A percentile compares a stretch with the other conserved stretches of the same genome.
Evolutionary conservation across 495 filamentous ascomycete genomes (phyloP).

Genomic region (Aspergillus asperescens): DNA sequence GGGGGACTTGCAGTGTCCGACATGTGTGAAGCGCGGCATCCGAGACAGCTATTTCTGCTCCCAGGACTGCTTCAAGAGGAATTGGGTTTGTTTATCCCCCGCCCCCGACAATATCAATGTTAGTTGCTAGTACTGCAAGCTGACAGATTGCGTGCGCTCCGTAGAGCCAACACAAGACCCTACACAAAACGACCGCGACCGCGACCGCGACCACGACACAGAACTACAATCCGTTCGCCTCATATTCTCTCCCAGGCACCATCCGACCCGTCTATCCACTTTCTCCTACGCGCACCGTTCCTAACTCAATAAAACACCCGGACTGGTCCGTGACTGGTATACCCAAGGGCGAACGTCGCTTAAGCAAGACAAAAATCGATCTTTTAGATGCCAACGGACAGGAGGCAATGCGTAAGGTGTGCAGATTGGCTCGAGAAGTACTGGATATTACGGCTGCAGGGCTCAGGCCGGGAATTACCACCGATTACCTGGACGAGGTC

Average conservation of each 20-base stretch:
- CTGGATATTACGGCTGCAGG: slow-evolving; percentile 83
- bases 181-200: slow-evolving; percentile 80
- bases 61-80: slow-evolving; percentile 97
- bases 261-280: slow-evolving; percentile 87
- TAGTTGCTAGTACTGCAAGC: not conserved
- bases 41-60: slow-evolving; percentile 89
- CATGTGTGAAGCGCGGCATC: slow-evolving; percentile 80
- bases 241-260: slow-evolving; percentile 75
- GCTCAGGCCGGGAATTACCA: slow-evolving; percentile 80
- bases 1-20: slow-evolving; percentile 83
- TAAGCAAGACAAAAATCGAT: slow-evolving; percentile 65
- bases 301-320: slow-evolving; percentile 71
- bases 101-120: not conserved
- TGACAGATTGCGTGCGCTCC: not conserved
- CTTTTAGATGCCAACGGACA: slow-evolving; percentile 71
- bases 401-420: slow-evolving; percentile 89
- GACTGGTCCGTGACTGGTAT: slow-evolving; percentile 81
- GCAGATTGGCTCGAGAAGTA: slow-evolving; percentile 81
- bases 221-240: slow-evolving; percentile 85
- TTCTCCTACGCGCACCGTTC: slow-evolving; percentile 64
- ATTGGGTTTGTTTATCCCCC: slow-evolving; percentile 75
- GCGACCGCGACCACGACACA: slow-evolving; percentile 40
- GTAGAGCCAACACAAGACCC: slow-evolving; percentile 72
- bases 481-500: slow-evolving; percentile 91
- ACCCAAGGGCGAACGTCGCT: slow-evolving; percentile 71